Evolutionary conservation across 2,329 filamentous ascomycete genomes (phyloP).

Genomic region (Venturia effusa): DNA sequence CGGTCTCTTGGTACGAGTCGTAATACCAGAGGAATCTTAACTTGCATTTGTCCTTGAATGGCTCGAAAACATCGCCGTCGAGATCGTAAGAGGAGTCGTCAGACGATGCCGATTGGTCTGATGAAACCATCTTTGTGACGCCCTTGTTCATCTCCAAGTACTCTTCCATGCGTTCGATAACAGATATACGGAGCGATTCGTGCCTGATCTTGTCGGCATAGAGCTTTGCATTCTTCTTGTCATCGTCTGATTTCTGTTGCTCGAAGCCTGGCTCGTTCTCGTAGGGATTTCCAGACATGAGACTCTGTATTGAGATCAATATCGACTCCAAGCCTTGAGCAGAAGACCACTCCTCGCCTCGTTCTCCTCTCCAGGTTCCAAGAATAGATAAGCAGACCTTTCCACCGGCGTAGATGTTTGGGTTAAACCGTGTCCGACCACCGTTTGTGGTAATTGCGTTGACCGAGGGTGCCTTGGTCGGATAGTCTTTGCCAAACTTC

Average conservation of each 20-base stretch:
- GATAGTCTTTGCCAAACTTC: conserved; percentile 77
- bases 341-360: conserved; percentile 90
- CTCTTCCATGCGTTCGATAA: conserved; percentile 75
- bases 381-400: conserved; percentile 71
- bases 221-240: conserved; percentile 61
- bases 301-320: conserved; percentile 86
- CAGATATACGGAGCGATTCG: conserved; percentile 74
- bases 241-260: conserved; percentile 52
- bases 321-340: conserved; percentile 93
- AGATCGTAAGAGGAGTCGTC: conserved; percentile 35
- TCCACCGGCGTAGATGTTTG: conserved; percentile 86
- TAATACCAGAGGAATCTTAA: conserved; percentile 93
- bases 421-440: conserved; percentile 86
- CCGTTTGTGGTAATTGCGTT: conserved; percentile 73
- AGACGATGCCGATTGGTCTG: conserved; percentile 18
- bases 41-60: conserved; percentile 85
- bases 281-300: conserved; percentile 90
- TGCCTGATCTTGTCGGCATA: conserved; percentile 87
- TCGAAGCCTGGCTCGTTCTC: conserved; percentile 95
- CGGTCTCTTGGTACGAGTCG: conserved; percentile 67
- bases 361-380: conserved; percentile 86
- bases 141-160: conserved; percentile 53
- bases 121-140: conserved; percentile 23
- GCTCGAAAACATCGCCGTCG: conserved; percentile 56
- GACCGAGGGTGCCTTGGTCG: conserved; percentile 50